These are phyloP conservation scores for Kwoniella pini DNA, from an alignment of 768 basidiomycete species.

Conservation along the genomic window DNA sequence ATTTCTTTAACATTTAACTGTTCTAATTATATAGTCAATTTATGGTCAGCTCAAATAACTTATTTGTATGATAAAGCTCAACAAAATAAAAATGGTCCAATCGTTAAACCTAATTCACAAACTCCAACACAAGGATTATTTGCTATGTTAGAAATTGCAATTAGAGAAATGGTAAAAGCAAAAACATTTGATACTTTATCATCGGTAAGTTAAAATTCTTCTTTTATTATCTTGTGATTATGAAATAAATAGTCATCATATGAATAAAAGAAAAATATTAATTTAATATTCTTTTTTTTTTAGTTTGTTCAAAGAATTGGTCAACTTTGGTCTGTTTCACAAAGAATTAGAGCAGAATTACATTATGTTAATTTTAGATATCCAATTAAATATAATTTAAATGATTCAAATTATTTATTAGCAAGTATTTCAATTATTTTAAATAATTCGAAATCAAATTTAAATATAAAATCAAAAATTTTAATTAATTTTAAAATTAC, in stretches of 20 bases:
- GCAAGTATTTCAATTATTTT: constrained; percentile 14
- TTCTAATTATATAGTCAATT: constrained; percentile 22
- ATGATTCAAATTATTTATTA: not conserved
- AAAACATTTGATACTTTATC: constrained; percentile 7
- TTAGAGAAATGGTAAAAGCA: constrained; percentile 18
- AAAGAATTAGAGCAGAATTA: constrained; percentile 35
- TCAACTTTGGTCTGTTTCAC: constrained; percentile 32
- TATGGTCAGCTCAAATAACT: constrained; percentile 26
- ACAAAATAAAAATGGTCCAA: not conserved
- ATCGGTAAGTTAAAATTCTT: constrained; percentile 8
- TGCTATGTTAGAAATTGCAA: constrained; percentile 28
- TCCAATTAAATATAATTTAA: constrained; percentile 24
- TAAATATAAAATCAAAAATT: constrained; percentile 8
- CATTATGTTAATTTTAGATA: constrained; percentile 36
- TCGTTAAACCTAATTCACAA: constrained; percentile 17
- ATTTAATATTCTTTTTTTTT: not conserved
- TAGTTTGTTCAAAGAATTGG: constrained; percentile 34
- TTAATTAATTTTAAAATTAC: constrained; percentile 3
- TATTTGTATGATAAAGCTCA: constrained; percentile 20
- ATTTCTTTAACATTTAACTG: constrained; percentile 35
- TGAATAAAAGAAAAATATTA: not conserved
- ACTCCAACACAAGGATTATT: constrained; percentile 35
- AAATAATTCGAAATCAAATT: constrained; percentile 6
- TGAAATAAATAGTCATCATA: not conserved
- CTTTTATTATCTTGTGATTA: not conserved